These are phyloP conservation scores for Nepenthes gracilis DNA, from an alignment of 148 eudicot species.

Conservation along the genomic window DNA sequence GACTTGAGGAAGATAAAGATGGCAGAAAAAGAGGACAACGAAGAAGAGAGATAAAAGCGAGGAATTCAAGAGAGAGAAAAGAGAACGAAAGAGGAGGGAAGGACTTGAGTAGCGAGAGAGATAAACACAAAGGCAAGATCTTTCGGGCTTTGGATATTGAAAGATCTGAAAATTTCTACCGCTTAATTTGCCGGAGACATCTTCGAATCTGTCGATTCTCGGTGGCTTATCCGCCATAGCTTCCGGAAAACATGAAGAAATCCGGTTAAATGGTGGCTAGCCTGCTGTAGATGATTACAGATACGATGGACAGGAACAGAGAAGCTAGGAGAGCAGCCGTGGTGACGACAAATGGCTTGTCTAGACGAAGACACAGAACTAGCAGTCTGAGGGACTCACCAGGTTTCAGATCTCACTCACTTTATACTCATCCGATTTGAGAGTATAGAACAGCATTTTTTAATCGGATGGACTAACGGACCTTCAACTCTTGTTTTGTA, in stretches of 20 bases:
- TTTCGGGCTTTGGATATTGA: conserved; percentile 18
- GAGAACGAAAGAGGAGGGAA: conserved; percentile 7
- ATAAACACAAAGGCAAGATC: conserved; percentile 11
- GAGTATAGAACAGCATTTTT: not conserved
- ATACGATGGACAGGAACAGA: conserved; percentile 65
- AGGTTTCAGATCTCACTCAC: conserved; percentile 41
- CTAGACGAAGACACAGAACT: conserved; percentile 47
- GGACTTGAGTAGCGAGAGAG: conserved; percentile 14
- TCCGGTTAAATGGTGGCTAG: not conserved
- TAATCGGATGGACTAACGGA: not conserved
- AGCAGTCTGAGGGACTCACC: conserved; percentile 60
- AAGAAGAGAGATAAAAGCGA: conserved; percentile 4
- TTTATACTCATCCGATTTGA: not conserved
- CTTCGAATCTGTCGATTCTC: conserved; percentile 4
- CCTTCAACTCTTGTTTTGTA: conserved; percentile 15
- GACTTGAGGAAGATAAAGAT: conserved; percentile 27
- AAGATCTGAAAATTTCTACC: conserved; percentile 17
- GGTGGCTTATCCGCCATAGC: conserved; percentile 8
- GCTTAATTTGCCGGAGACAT: conserved; percentile 7
- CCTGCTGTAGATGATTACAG: not conserved
- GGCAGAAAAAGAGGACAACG: conserved; percentile 7
- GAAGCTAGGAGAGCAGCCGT: conserved; percentile 54
- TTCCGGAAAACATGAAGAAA: conserved; percentile 8
- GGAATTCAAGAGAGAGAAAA: conserved; percentile 10
- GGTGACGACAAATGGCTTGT: conserved; percentile 43